Percentiles rank a stretch among this genome's conserved stretches.
phyloP scores from a whole-genome alignment of 768 basidiomycete species.

The Cystobasidium onofrii region DNA sequence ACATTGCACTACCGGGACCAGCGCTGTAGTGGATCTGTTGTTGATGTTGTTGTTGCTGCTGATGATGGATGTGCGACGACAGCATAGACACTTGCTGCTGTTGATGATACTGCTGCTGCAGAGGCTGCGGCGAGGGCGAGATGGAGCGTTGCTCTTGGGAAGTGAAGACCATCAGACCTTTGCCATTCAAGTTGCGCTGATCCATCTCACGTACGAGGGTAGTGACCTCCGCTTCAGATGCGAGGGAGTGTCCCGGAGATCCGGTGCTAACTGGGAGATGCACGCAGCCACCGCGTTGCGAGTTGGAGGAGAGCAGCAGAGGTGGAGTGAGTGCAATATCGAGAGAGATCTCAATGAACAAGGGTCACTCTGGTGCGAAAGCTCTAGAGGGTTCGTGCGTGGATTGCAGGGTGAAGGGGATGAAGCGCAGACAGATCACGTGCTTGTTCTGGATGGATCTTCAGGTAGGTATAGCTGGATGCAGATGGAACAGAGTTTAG shows the following conservation, averaged over 20 bases:
- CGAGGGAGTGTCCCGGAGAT: too few species aligned
- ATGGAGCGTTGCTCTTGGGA: background rate
- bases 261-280: too few species aligned
- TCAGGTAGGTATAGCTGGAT: too few species aligned
- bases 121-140: background rate
- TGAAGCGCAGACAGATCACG: background rate
- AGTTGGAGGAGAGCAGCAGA: too few species aligned
- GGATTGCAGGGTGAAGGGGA: background rate
- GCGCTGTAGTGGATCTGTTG: background rate
- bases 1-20: background rate
- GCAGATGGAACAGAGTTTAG: too few species aligned
- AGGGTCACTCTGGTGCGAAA: too few species aligned
- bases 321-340: too few species aligned
- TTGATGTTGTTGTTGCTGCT: background rate
- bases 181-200: background rate
- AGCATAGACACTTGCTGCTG: background rate
- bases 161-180: constrained; percentile 4
- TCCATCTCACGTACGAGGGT: background rate
- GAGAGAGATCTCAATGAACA: too few species aligned
- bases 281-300: too few species aligned
- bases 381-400: background rate
- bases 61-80: too few species aligned
- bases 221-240: too few species aligned
- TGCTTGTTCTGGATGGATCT: too few species aligned
- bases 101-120: background rate